Conservation (phyloP, 192 early-diverging fungal genomes). For the Entophlyctis luteolus region DNA sequence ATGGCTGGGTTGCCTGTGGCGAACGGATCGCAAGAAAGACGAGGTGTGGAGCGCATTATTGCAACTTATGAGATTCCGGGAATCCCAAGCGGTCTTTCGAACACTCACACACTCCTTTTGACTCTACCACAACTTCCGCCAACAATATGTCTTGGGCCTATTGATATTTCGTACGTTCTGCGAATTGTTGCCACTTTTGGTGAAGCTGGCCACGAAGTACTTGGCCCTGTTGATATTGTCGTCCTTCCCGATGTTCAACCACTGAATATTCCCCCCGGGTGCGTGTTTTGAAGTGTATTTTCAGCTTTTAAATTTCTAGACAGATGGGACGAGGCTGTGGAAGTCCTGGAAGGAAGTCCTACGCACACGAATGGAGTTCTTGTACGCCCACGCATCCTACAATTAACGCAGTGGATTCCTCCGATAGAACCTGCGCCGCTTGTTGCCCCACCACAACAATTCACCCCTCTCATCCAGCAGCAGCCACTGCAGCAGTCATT, state of each 20-base stretch:
- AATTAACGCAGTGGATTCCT: constrained; percentile 4
- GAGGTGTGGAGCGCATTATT: constrained; percentile 12
- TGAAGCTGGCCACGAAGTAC: neutral
- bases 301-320: neutral
- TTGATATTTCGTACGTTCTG: constrained; percentile 13
- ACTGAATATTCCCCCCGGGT: neutral
- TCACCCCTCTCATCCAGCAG: neutral
- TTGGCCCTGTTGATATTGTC: constrained; percentile 9
- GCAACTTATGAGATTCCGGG: constrained; percentile 9
- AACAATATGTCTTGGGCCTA: constrained; percentile 6
- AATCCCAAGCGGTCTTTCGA: neutral
- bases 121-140: constrained; percentile 8
- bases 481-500: neutral
- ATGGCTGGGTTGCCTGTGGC: neutral
- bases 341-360: constrained; percentile 4
- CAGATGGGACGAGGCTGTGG: constrained; percentile 15
- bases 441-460: neutral
- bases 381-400: constrained; percentile 3
- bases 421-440: neutral
- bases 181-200: neutral
- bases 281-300: neutral
- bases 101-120: constrained; percentile 16
- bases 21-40: neutral
- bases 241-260: constrained; percentile 18
- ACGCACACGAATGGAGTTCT: neutral